A percentile compares a stretch with the other conserved stretches of the same genome.
Conservation (phyloP, 2,329 filamentous ascomycete genomes). For the Berkeleyomyces rouxiae region DNA sequence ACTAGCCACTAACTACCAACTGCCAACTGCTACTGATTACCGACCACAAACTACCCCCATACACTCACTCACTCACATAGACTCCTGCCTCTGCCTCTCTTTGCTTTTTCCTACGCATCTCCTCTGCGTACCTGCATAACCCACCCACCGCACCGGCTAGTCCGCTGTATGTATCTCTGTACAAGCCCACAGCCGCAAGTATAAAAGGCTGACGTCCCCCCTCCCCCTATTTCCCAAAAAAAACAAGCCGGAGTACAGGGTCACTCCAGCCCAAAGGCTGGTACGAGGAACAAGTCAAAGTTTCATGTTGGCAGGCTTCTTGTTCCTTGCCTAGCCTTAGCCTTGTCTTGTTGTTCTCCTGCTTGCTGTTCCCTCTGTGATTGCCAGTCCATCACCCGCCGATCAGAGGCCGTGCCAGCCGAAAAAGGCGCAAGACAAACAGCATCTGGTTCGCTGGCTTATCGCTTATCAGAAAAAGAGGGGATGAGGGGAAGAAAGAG, state of each 20-base stretch:
- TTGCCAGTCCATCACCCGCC: neutral
- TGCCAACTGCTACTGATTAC: too few species aligned
- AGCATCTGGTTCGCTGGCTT: neutral
- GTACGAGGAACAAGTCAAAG: neutral
- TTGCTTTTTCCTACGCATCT: neutral
- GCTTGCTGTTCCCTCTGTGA: neutral
- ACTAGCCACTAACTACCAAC: too few species aligned
- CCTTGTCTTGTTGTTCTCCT: neutral
- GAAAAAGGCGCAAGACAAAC: neutral
- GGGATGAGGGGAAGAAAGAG: neutral
- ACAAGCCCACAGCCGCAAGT: too few species aligned
- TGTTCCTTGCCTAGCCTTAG: neutral
- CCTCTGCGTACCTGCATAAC: neutral
- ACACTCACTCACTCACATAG: neutral
- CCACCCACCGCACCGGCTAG: neutral
- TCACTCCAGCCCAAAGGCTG: neutral
- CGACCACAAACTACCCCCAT: neutral
- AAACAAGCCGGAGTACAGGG: neutral
- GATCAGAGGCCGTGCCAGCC: neutral
- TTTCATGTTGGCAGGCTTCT: neutral
- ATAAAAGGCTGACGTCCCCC: too few species aligned
- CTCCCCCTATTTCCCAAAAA: neutral
- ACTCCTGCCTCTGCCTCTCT: neutral
- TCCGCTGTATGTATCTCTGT: neutral
- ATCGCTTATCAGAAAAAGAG: neutral